Evolutionary conservation across 2,329 filamentous ascomycete species (phyloP).

Genomic region (Ascochyta koolunga): DNA sequence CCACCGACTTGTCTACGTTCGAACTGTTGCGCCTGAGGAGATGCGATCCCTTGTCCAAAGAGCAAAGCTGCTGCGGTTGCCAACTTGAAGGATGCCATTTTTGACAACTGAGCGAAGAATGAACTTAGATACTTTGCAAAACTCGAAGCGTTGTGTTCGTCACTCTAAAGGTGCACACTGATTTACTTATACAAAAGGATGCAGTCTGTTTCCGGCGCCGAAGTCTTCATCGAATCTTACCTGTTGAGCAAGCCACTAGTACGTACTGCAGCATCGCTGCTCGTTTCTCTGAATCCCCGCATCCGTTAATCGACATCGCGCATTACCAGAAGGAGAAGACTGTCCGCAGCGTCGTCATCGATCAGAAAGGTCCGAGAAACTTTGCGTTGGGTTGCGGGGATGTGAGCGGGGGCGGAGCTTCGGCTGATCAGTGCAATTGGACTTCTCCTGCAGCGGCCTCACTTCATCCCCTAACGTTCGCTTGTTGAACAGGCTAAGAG

Average conservation of each 20-base stretch:
- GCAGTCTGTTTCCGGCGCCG: neutral
- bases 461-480: too few species aligned
- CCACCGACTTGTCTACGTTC: conserved; percentile 12
- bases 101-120: neutral
- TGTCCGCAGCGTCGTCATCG: conserved; percentile 12
- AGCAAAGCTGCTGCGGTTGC: conserved; percentile 12
- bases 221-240: neutral
- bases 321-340: conserved; percentile 6
- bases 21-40: conserved; percentile 13
- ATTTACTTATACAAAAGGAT: conserved; percentile 4
- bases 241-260: neutral
- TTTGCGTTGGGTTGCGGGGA: conserved; percentile 13
- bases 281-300: neutral
- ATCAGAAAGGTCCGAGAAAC: conserved; percentile 11
- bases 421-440: conserved; percentile 1
- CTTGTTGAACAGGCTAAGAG: neutral
- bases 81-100: conserved; percentile 13
- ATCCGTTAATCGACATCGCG: neutral
- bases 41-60: conserved; percentile 5
- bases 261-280: neutral
- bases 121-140: neutral
- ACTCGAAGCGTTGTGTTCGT: conserved; percentile 1
- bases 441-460: too few species aligned
- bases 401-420: conserved; percentile 5
- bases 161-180: neutral